phyloP scores from a whole-genome alignment of 495 filamentous ascomycete genomes.

The Aspergillus conjunctus region DNA sequence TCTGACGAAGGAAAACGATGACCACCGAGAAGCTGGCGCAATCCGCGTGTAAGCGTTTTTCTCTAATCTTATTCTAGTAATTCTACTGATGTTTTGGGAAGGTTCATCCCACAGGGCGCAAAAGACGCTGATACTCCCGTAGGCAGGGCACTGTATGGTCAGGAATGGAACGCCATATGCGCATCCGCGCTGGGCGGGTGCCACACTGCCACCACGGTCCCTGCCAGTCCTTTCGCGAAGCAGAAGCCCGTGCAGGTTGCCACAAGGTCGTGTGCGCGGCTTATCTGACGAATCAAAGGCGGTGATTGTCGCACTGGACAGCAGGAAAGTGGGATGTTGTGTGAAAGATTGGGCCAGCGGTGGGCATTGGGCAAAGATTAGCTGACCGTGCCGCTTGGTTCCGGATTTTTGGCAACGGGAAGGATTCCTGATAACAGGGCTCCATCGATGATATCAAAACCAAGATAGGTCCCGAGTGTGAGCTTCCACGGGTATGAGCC shows the following conservation, averaged over 20 bases:
- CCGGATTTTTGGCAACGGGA: background rate
- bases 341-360: background rate
- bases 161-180: background rate
- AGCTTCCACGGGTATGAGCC: background rate
- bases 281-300: slow-evolving; percentile 21
- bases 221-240: slow-evolving; percentile 6
- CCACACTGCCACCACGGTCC: slow-evolving; percentile 12
- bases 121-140: too few relatives aligned
- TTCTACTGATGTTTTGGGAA: too few relatives aligned
- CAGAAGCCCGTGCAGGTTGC: slow-evolving; percentile 6
- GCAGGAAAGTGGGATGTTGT: slow-evolving; percentile 9
- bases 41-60: slow-evolving; percentile 11
- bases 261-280: background rate
- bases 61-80: background rate
- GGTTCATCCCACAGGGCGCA: too few relatives aligned
- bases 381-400: slow-evolving; percentile 10
- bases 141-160: too few relatives aligned
- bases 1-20: slow-evolving; percentile 2
- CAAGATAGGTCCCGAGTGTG: background rate
- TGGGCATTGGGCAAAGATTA: background rate
- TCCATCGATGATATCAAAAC: background rate
- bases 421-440: slow-evolving; percentile 5
- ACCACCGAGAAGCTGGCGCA: background rate
- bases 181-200: slow-evolving; percentile 18
- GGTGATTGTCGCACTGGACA: slow-evolving; percentile 7